Conservation (phyloP, 2,329 filamentous ascomycete genomes). For the Arthrobotrys entomopaga region DNA sequence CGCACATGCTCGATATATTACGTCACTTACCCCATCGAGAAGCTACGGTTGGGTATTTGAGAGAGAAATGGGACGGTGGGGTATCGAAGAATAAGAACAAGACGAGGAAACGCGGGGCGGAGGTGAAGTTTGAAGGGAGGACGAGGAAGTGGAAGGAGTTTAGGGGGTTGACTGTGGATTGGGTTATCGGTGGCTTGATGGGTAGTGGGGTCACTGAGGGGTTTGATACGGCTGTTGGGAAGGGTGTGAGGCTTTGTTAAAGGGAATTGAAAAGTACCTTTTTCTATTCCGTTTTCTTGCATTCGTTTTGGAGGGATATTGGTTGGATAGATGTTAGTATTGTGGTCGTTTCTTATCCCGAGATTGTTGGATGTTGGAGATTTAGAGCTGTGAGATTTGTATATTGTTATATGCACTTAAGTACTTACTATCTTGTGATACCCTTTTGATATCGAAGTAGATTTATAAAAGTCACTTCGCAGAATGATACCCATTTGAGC, state of each 20-base stretch:
- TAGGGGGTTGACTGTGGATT: slow-evolving; percentile 42
- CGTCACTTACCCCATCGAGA: slow-evolving; percentile 41
- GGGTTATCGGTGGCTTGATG: slow-evolving; percentile 40
- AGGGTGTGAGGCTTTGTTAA: slow-evolving; percentile 38
- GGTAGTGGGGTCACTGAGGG: slow-evolving; percentile 28
- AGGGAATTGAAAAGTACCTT: slow-evolving; percentile 18
- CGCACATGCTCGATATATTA: slow-evolving; percentile 38
- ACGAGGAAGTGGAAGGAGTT: slow-evolving; percentile 52
- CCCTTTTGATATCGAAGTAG: slow-evolving; percentile 8
- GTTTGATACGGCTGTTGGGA: slow-evolving; percentile 35
- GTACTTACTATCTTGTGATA: slow-evolving; percentile 21
- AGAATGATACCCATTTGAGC: slow-evolving; percentile 40
- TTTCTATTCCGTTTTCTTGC: no score
- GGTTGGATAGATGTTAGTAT: no score
- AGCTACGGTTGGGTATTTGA: slow-evolving; percentile 30
- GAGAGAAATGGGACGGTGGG: slow-evolving; percentile 51
- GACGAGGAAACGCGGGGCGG: slow-evolving; percentile 2
- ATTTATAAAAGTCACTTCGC: slow-evolving; percentile 8
- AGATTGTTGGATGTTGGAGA: no score
- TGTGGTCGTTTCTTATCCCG: no score
- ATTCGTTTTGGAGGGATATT: no score
- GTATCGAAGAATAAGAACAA: slow-evolving; percentile 49
- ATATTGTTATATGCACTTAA: background rate
- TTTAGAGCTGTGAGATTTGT: no score
- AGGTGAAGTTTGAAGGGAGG: slow-evolving; percentile 48